Percentiles rank a stretch among this genome's conserved stretches.
Conservation (phyloP, 1,284 basidiomycete species). For the Papiliotrema terrestris region DNA sequence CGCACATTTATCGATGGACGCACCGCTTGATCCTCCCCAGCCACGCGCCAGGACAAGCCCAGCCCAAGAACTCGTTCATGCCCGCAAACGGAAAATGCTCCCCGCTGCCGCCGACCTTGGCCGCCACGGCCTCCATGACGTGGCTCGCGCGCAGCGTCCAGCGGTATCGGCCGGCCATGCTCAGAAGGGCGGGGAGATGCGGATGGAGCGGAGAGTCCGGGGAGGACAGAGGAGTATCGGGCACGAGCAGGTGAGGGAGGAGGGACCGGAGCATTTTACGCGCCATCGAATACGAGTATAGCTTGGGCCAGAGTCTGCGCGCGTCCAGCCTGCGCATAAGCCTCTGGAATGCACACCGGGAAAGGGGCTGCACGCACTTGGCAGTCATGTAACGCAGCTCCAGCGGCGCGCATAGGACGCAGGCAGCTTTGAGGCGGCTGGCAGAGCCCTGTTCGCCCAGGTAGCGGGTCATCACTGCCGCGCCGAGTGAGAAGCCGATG, state of each 20-base stretch:
- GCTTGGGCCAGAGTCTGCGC: constrained; percentile 61
- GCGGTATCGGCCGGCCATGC: constrained; percentile 11
- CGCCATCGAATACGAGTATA: constrained; percentile 69
- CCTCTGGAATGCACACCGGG: too few relatives aligned
- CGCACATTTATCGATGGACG: constrained; percentile 14
- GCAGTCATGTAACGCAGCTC: constrained; percentile 54
- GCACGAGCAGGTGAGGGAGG: constrained; percentile 15
- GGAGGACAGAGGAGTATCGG: constrained; percentile 11
- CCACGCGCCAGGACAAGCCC: constrained; percentile 53
- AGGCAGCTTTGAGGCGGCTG: constrained; percentile 70
- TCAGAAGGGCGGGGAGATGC: constrained; percentile 19
- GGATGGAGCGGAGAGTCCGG: constrained; percentile 18
- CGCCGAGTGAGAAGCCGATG: constrained; percentile 90
- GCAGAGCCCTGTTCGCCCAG: constrained; percentile 76
- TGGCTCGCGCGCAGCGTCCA: constrained; percentile 20
- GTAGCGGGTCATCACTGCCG: constrained; percentile 85
- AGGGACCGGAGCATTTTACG: constrained; percentile 22
- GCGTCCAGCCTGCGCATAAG: constrained; percentile 40
- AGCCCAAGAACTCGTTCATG: constrained; percentile 43
- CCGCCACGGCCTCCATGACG: constrained; percentile 20
- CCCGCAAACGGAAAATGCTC: constrained; percentile 23
- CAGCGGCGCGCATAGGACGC: constrained; percentile 67
- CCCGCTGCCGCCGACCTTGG: constrained; percentile 23
- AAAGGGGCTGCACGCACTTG: constrained; percentile 74
- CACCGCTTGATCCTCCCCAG: constrained; percentile 43